Evolutionary conservation across 306 rosid species (phyloP).

Genomic region (Vicia sativa): DNA sequence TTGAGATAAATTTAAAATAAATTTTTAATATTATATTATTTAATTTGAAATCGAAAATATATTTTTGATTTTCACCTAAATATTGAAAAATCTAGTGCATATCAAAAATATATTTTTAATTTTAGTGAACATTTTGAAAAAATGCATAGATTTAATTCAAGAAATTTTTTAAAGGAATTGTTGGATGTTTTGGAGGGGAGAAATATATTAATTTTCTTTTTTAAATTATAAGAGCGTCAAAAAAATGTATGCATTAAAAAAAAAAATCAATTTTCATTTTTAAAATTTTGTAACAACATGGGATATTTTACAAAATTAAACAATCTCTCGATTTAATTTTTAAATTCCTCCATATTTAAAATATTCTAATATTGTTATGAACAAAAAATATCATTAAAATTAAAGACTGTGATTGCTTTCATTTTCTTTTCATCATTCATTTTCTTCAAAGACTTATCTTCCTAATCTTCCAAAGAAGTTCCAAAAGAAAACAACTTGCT

Average conservation of each 20-base stretch:
- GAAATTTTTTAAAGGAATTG: background rate
- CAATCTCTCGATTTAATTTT: too few species aligned
- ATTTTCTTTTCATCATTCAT: background rate
- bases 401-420: background rate
- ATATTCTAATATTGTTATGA: background rate
- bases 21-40: too few species aligned
- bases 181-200: background rate
- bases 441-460: background rate
- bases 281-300: background rate
- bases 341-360: background rate
- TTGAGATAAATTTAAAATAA: too few species aligned
- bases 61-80: too few species aligned
- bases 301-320: too few species aligned
- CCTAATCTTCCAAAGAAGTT: background rate
- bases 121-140: too few species aligned
- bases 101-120: too few species aligned
- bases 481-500: conserved; percentile 33
- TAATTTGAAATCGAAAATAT: too few species aligned
- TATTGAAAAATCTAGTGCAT: too few species aligned
- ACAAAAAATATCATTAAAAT: background rate
- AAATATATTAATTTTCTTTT: background rate
- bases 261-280: too few species aligned
- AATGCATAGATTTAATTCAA: too few species aligned
- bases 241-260: too few species aligned
- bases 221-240: background rate